A percentile compares a stretch with the other conserved stretches of the same genome.
phyloP scores from a whole-genome alignment of 2,329 filamentous ascomycete genomes.

The Bipolaris gigantea region DNA sequence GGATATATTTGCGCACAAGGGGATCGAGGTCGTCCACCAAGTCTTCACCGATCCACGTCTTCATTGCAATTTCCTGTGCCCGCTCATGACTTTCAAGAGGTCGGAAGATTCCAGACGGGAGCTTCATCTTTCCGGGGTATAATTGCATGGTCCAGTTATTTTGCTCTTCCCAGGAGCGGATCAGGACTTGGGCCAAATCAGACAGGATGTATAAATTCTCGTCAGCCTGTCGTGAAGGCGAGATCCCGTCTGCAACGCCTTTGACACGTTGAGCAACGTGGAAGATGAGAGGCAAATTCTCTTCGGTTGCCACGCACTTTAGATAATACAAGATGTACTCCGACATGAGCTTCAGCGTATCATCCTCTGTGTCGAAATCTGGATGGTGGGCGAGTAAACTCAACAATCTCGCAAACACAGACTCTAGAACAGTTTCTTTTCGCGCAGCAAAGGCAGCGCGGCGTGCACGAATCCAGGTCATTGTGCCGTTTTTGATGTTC shows the following conservation, averaged over 20 bases:
- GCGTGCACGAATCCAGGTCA: slow-evolving; percentile 87
- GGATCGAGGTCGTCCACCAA: slow-evolving; percentile 74
- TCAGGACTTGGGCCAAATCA: slow-evolving; percentile 80
- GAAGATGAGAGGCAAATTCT: slow-evolving; percentile 85
- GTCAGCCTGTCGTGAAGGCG: slow-evolving; percentile 56
- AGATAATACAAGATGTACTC: slow-evolving; percentile 91
- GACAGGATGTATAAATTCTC: slow-evolving; percentile 83
- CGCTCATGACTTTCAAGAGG: slow-evolving; percentile 73
- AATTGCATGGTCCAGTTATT: slow-evolving; percentile 85
- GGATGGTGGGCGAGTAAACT: slow-evolving; percentile 92
- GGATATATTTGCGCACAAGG: slow-evolving; percentile 70
- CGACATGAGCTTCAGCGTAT: slow-evolving; percentile 77
- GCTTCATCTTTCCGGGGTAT: slow-evolving; percentile 75
- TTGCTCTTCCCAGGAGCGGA: slow-evolving; percentile 83
- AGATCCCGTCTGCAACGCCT: slow-evolving; percentile 79
- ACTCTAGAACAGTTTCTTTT: slow-evolving; percentile 69
- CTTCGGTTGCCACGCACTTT: slow-evolving; percentile 76
- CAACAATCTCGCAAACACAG: slow-evolving; percentile 77
- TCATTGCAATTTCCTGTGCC: slow-evolving; percentile 84
- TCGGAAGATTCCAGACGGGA: slow-evolving; percentile 78
- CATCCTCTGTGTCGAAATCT: slow-evolving; percentile 68
- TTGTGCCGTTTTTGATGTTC: slow-evolving; percentile 72
- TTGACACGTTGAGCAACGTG: slow-evolving; percentile 93
- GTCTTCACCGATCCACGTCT: slow-evolving; percentile 78
- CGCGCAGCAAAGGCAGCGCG: slow-evolving; percentile 64